Percentiles rank a stretch among this genome's conserved stretches.
Evolutionary conservation across 1,139 yeast species (phyloP).

Genomic region (Scheffersomyces titani): DNA sequence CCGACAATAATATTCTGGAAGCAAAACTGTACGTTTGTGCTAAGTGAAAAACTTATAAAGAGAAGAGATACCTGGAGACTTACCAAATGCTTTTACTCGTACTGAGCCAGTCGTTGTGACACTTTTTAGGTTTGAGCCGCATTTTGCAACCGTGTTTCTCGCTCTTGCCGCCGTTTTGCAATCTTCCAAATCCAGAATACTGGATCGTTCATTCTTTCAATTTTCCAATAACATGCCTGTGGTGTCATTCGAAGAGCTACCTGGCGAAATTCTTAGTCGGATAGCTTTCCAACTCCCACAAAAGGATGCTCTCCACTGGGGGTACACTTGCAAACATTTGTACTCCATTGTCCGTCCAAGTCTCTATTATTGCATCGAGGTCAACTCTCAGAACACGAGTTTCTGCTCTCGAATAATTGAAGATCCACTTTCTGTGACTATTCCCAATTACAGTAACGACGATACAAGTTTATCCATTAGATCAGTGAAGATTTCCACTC

Average conservation of each 20-base stretch:
- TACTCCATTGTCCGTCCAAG: conserved; percentile 9
- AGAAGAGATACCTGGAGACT: neutral
- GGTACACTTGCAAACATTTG: conserved; percentile 9
- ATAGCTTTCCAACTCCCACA: conserved; percentile 12
- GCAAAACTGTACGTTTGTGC: neutral
- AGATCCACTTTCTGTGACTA: neutral
- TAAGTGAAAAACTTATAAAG: neutral
- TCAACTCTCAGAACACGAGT: conserved; percentile 12
- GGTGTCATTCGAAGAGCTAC: conserved; percentile 5
- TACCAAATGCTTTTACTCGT: neutral
- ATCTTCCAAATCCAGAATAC: neutral
- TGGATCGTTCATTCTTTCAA: neutral
- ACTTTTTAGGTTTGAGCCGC: neutral
- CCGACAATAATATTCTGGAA: neutral
- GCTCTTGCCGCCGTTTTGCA: neutral
- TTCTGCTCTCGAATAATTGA: neutral
- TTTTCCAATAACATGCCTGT: neutral
- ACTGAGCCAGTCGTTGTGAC: neutral
- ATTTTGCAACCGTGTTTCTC: neutral
- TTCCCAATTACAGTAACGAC: conserved; percentile 3
- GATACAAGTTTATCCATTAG: neutral
- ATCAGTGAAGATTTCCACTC: conserved; percentile 11
- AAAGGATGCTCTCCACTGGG: conserved; percentile 12
- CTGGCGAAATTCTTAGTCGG: conserved; percentile 10
- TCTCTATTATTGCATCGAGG: conserved; percentile 9